Evolutionary conservation across 768 basidiomycete species (phyloP), one percentile per base, ranked within the genome.

Genomic region (Grammothele lineata): DNA sequence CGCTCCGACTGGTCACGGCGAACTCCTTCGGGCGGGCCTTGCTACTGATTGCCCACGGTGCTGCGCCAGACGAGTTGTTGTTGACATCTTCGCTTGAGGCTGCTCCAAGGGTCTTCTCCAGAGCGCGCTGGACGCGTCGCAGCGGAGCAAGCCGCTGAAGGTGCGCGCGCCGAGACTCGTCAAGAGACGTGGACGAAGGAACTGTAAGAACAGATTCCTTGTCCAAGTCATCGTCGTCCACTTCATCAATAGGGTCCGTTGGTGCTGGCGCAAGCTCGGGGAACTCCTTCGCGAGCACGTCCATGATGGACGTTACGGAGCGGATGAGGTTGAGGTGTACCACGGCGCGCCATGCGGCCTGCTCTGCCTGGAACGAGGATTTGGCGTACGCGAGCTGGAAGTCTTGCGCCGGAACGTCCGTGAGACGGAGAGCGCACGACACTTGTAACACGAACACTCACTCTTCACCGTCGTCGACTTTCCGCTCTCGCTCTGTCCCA

Each of bases 391-490:
- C 80, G 1, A 90, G 65, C 56, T 90, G 87, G 57, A 89, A 90
- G 60, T 88, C 81, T 80, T 47, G 8, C 19, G 15, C 51, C 17
- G 1, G 27, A n/a, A 40, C 7, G 15, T 35, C 8, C 27, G 27
- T 8, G 18, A 17, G 17, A 7, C 14, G 17, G 18, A 27, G 27
- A 14, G 7, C 27, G 14, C 8, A 30, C 6, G 10, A n/a, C 5
- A 32, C 8, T 9, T 30, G 37, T 7, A 30, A 30, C n/a, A 37
- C 12, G 45, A 43, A 45, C 24, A 48, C 72, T 40, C 55, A 87
- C 86, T 89, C 66, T 90, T 90, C 45, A 90, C 60, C 0, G 86
- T 87, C 22, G 87, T 85, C 0, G 85, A 86, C 64, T 90, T 90
- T 65, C 74, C 87, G 57, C 83, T 85, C 69, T 87, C 85, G 50